Evolutionary conservation across 2,329 filamentous ascomycete species (phyloP).

Genomic region (Xylariaceae sp.): DNA sequence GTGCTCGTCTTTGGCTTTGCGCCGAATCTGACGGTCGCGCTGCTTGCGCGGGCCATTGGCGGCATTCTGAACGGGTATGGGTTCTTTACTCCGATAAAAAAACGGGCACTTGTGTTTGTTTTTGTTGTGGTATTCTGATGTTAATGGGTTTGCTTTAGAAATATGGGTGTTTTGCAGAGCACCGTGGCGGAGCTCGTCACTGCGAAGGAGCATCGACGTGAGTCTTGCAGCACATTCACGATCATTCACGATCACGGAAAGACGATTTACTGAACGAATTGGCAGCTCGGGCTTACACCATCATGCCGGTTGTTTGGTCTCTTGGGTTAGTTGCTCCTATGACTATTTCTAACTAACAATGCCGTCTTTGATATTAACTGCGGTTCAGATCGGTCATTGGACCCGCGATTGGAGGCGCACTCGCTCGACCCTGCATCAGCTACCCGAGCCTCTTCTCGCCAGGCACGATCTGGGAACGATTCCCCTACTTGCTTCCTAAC

Average conservation of each 20-base stretch:
- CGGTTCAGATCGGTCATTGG: constrained; percentile 74
- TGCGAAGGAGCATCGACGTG: constrained; percentile 86
- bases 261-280: constrained; percentile 26
- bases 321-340: constrained; percentile 61
- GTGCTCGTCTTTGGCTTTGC: constrained; percentile 92
- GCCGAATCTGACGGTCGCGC: constrained; percentile 70
- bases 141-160: constrained; percentile 46
- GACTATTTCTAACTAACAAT: not conserved
- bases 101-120: not conserved
- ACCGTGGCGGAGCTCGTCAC: constrained; percentile 93
- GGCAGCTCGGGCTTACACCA: constrained; percentile 82
- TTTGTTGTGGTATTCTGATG: constrained; percentile 18
- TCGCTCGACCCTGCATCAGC: constrained; percentile 79
- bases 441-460: constrained; percentile 69
- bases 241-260: not conserved
- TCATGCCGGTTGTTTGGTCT: constrained; percentile 98
- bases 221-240: constrained; percentile 36
- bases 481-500: constrained; percentile 67
- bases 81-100: constrained; percentile 9
- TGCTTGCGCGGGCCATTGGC: constrained; percentile 82
- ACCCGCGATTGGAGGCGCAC: constrained; percentile 81
- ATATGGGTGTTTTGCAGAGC: constrained; percentile 92
- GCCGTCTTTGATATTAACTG: constrained; percentile 25
- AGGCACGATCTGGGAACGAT: constrained; percentile 75
- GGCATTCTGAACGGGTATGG: constrained; percentile 83